Base-by-base conservation (phyloP, 139 green algal genomes). In the Tetradesmus obliquus region DNA sequence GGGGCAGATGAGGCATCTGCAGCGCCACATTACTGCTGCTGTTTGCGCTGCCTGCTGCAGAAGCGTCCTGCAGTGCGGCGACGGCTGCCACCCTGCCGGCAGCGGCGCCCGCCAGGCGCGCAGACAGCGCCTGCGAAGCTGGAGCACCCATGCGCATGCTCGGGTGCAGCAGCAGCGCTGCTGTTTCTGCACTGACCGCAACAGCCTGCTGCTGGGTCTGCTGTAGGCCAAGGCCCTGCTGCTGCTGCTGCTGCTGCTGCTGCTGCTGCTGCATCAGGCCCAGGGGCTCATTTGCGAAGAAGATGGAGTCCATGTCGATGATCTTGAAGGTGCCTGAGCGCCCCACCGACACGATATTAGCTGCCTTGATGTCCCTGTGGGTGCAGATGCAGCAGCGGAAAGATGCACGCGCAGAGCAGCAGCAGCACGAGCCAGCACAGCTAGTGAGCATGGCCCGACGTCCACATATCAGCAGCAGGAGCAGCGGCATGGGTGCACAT, bases 251-350 rank as follows among this genome's bases (percentile, higher is more conserved):
- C 74, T 82, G 74, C 74, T 71, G 60, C 8, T 82, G 74, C 74
- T 82, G 74, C 74, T 82, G 74, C 74, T 82, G 74, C 74, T 82
- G 74, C 74, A 54, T 22, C 5, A 54, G 74, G 15, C 66, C n/a
- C 15, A 76, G 15, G 3, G 66, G 79, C 82, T 62, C 54, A 7
- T 55, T 2, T 60, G 20, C 82, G 9, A 69, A 60, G 82, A 87
- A 71, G 20, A 87, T 32, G 3, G 51, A 69, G 82, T 87, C 82
- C 82, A 87, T 87, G 82, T 87, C 82, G 6, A 87, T 87, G 82
- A 87, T 24, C 55, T 87, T 87, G 51, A 87, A 87, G 3, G 82
- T 87, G 82, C 82, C 82, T 3, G 53, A 54, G 82, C 20, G 5
- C 5, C 82, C 82, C 6, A 87, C 82, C 22, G 82, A 60, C 20